Evolutionary conservation across 2,329 filamentous ascomycete genomes (phyloP).

Genomic region (Colletotrichum aenigma): DNA sequence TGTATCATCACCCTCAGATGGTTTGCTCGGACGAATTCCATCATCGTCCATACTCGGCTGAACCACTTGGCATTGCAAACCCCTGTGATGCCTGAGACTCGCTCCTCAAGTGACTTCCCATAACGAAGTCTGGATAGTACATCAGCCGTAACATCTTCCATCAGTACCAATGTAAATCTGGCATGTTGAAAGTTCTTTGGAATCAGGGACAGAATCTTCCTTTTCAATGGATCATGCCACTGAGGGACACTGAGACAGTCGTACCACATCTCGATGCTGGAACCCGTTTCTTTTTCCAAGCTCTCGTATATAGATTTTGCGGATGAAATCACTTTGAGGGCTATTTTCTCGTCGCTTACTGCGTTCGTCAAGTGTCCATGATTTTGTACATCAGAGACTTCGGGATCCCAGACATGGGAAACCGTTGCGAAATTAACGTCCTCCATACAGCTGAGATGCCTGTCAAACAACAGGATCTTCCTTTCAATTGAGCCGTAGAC

Average conservation of each 20-base stretch:
- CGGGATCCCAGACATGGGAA: background rate
- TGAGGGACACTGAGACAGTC: background rate
- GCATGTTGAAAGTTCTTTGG: background rate
- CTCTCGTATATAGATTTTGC: background rate
- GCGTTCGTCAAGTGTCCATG: background rate
- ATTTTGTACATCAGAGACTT: background rate
- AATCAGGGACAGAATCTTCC: background rate
- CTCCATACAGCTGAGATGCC: background rate
- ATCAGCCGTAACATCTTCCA: background rate
- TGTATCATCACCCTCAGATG: background rate
- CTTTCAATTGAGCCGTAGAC: background rate
- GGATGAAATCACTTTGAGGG: background rate
- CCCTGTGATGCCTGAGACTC: background rate
- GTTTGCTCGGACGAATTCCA: background rate
- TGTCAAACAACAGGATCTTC: background rate
- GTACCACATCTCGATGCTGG: background rate
- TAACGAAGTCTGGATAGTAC: background rate
- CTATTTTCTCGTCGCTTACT: background rate
- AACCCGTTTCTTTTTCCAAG: background rate
- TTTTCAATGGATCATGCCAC: background rate
- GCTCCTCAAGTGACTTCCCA: background rate
- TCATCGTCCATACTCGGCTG: background rate
- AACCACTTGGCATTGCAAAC: background rate
- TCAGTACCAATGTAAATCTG: background rate
- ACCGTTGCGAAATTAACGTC: background rate